Evolutionary conservation across 2,329 filamentous ascomycete genomes (phyloP).

Genomic region (Calonectria henricotiae): DNA sequence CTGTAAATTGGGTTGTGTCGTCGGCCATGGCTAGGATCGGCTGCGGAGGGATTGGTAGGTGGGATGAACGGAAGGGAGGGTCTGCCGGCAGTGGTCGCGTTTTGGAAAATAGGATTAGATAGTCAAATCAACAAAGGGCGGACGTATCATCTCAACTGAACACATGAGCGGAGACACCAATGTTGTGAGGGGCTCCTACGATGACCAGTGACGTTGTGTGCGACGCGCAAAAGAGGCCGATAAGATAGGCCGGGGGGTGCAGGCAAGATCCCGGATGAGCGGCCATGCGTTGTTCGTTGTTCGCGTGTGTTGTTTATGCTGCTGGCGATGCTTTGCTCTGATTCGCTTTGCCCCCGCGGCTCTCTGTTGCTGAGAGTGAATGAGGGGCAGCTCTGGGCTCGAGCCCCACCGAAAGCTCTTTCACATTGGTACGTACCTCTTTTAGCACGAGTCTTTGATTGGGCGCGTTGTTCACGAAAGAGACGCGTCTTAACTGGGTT

Average conservation of each 20-base stretch:
- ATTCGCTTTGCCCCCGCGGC: constrained; percentile 3
- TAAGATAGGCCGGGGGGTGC: constrained; percentile 34
- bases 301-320: constrained; percentile 34
- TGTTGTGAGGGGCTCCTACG: constrained; percentile 28
- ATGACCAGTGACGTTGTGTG: constrained; percentile 30
- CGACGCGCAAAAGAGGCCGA: constrained; percentile 15
- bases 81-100: constrained; percentile 29
- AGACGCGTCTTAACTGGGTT: constrained; percentile 47
- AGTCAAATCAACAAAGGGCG: constrained; percentile 34
- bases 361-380: not conserved
- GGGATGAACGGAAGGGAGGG: constrained; percentile 29
- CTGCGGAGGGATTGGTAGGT: constrained; percentile 15
- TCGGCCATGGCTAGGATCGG: constrained; percentile 61
- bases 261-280: constrained; percentile 13
- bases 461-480: constrained; percentile 52
- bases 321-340: constrained; percentile 38
- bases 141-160: constrained; percentile 28
- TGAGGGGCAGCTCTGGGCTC: constrained; percentile 24
- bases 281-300: constrained; percentile 33
- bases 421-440: constrained; percentile 21
- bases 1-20: constrained; percentile 63
- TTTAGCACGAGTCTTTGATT: constrained; percentile 44
- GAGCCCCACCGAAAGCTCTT: constrained; percentile 18
- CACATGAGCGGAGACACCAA: constrained; percentile 31
- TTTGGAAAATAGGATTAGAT: constrained; percentile 21